Evolutionary conservation across 192 early-diverging fungal species (phyloP).

Genomic region (Backusella psychrophila): DNA sequence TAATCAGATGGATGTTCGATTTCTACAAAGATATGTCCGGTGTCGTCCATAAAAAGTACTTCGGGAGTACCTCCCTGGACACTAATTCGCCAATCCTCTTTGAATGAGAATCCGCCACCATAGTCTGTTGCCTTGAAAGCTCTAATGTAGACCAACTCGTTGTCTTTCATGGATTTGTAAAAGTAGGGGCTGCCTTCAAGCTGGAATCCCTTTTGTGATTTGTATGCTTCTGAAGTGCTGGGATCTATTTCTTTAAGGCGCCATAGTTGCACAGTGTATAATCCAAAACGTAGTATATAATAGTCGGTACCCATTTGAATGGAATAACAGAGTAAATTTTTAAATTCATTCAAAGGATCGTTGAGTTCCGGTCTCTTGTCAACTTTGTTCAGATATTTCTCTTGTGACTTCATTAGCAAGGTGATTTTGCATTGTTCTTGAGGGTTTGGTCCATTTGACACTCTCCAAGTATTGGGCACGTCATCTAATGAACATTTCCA

Average conservation of each 20-base stretch:
- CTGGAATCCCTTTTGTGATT: background rate
- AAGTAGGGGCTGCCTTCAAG: background rate
- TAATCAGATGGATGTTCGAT: background rate
- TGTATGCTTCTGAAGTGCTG: background rate
- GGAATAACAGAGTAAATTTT: background rate
- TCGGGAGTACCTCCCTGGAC: background rate
- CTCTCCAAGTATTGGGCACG: background rate
- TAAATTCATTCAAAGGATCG: background rate
- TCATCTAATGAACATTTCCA: background rate
- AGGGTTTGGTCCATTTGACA: background rate
- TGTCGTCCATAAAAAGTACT: background rate
- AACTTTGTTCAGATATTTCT: background rate
- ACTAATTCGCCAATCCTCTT: background rate
- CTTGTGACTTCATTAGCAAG: background rate
- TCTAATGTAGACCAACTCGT: background rate
- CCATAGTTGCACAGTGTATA: constrained; percentile 5
- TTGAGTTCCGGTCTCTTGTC: background rate
- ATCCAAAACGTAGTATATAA: background rate
- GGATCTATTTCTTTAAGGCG: background rate
- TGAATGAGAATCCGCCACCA: background rate
- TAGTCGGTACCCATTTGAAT: background rate
- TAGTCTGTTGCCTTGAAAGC: background rate
- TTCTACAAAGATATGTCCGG: background rate
- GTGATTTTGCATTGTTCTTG: background rate
- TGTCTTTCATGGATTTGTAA: background rate